A percentile compares a stretch with the other conserved stretches of the same genome.
These are phyloP conservation scores for Saccharomyces hybrid DNA, from an alignment of 1,139 yeast genomes.

Conservation along the genomic window DNA sequence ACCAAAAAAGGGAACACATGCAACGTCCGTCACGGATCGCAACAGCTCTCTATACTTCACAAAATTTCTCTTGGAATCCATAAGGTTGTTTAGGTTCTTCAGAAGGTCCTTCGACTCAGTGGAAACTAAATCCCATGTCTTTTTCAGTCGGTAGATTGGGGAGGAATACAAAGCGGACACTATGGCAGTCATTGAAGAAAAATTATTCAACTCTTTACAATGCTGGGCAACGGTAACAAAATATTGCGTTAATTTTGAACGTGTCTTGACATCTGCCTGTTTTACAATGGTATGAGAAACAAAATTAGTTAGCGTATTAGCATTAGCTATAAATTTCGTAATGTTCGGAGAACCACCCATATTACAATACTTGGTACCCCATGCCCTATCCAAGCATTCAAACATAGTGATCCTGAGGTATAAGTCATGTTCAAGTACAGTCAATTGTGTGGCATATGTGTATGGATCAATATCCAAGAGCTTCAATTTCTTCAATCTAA, in stretches of 20 bases:
- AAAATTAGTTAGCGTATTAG: constrained; percentile 78
- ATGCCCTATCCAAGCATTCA: constrained; percentile 71
- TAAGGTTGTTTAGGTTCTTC: constrained; percentile 67
- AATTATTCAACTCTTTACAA: constrained; percentile 70
- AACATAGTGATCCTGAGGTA: constrained; percentile 61
- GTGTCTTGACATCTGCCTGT: constrained; percentile 50
- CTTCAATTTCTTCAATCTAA: constrained; percentile 35
- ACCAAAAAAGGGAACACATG: constrained; percentile 90
- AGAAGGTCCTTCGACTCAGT: constrained; percentile 45
- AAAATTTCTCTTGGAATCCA: constrained; percentile 84
- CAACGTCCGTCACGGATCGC: constrained; percentile 62
- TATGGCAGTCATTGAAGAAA: constrained; percentile 87
- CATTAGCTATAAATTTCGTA: constrained; percentile 61
- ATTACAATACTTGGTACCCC: constrained; percentile 63
- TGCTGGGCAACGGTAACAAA: constrained; percentile 78
- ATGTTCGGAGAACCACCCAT: constrained; percentile 46
- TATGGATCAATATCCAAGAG: constrained; percentile 62
- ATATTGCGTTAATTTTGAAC: constrained; percentile 64
- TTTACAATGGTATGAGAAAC: constrained; percentile 70
- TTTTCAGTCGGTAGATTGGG: constrained; percentile 74
- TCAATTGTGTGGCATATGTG: constrained; percentile 78
- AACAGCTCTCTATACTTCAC: constrained; percentile 78
- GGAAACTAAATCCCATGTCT: constrained; percentile 73
- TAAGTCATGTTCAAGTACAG: constrained; percentile 62
- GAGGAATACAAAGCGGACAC: constrained; percentile 81